Percentiles rank a stretch among this genome's conserved stretches.
These are phyloP conservation scores for Apiospora kogelbergensis DNA, from an alignment of 2,329 filamentous ascomycete genomes.

Conservation along the genomic window DNA sequence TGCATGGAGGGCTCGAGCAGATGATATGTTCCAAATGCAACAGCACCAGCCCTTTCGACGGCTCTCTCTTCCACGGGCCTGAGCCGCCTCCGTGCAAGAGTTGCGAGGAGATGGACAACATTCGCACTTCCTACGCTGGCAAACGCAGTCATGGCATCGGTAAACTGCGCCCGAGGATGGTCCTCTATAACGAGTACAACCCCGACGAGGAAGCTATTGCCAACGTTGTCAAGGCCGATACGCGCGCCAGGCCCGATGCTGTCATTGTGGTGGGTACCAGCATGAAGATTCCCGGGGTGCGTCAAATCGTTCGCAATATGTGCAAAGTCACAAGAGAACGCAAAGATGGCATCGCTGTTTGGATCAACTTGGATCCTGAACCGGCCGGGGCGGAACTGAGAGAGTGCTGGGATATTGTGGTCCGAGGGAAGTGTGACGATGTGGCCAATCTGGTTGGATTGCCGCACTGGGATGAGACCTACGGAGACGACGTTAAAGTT, in stretches of 20 bases:
- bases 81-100: constrained; percentile 76
- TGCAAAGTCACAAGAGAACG: constrained; percentile 82
- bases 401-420: constrained; percentile 89
- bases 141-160: constrained; percentile 94
- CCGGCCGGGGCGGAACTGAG: constrained; percentile 83
- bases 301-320: constrained; percentile 86
- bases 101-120: constrained; percentile 73
- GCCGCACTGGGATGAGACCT: constrained; percentile 55
- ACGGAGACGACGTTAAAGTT: constrained; percentile 48
- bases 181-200: constrained; percentile 96
- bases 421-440: constrained; percentile 84
- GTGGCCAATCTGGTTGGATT: constrained; percentile 73
- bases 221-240: constrained; percentile 81
- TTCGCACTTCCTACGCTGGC: constrained; percentile 73
- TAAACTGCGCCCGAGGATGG: constrained; percentile 85
- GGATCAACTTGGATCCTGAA: constrained; percentile 89
- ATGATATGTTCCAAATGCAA: constrained; percentile 97
- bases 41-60: constrained; percentile 72
- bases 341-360: constrained; percentile 82
- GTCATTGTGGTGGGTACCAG: constrained; percentile 95
- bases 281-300: constrained; percentile 90
- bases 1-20: constrained; percentile 90
- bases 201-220: constrained; percentile 96
- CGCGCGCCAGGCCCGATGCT: constrained; percentile 83
- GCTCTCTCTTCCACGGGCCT: constrained; percentile 78